phyloP scores from a whole-genome alignment of 768 basidiomycete species.

The Amanita rimosa region DNA sequence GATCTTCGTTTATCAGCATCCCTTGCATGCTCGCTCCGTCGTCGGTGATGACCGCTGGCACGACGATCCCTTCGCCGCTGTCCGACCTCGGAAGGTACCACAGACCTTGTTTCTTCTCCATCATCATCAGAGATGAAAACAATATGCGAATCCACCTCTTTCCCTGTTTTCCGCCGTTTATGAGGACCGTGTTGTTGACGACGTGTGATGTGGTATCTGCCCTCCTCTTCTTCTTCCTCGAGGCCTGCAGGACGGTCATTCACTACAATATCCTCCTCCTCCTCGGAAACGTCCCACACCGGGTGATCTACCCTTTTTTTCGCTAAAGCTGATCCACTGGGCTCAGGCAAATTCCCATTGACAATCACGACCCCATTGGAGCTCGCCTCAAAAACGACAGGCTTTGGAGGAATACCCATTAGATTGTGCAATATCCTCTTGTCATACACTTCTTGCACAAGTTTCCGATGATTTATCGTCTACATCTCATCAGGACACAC shows the following conservation, averaged over 20 bases:
- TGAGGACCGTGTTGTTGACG: slow-evolving; percentile 24
- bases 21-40: slow-evolving; percentile 6
- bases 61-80: slow-evolving; percentile 9
- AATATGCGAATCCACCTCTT: slow-evolving; percentile 24
- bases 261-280: slow-evolving; percentile 19
- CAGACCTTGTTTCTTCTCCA: slow-evolving; percentile 12
- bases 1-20: slow-evolving; percentile 30
- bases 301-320: slow-evolving; percentile 17
- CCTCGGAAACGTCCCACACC: slow-evolving; percentile 31
- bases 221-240: slow-evolving; percentile 42
- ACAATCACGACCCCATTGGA: background rate
- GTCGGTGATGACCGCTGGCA: background rate
- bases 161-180: slow-evolving; percentile 36
- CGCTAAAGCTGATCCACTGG: slow-evolving; percentile 8
- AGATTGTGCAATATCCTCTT: slow-evolving; percentile 45
- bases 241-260: slow-evolving; percentile 11
- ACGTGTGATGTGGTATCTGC: slow-evolving; percentile 41
- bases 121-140: slow-evolving; percentile 44
- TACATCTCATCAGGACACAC: slow-evolving; percentile 16
- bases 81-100: slow-evolving; percentile 13
- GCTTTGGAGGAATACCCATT: slow-evolving; percentile 31
- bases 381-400: slow-evolving; percentile 8
- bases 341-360: background rate
- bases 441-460: slow-evolving; percentile 62
- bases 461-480: slow-evolving; percentile 65